Evolutionary conservation across 768 basidiomycete species (phyloP).

Genomic region (Boletus vinaceobasis): DNA sequence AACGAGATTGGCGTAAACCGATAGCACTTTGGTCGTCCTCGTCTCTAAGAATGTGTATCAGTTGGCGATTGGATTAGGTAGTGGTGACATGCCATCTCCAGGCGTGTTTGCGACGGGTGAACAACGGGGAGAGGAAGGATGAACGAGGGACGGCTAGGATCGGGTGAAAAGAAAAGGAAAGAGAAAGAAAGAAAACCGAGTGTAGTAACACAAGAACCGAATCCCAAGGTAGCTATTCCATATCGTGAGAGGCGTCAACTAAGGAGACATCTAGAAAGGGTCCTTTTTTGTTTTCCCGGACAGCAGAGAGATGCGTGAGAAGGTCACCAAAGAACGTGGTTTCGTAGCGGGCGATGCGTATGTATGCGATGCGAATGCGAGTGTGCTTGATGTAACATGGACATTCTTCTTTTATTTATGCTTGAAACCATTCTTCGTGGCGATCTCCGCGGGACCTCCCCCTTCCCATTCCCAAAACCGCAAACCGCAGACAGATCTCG

Average conservation of each 20-base stretch:
- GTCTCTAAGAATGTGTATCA: neutral
- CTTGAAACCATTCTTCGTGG: constrained; percentile 5
- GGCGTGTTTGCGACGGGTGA: neutral
- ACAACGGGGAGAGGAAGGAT: no score
- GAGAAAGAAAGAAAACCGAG: neutral
- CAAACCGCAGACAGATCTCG: neutral
- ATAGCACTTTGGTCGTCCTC: neutral
- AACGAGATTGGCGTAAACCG: no score
- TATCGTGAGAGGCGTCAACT: constrained; percentile 8
- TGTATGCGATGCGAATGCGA: constrained; percentile 6
- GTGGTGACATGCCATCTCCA: neutral
- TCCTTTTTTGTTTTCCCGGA: constrained; percentile 6
- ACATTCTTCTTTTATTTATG: neutral
- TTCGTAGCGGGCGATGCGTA: constrained; percentile 3
- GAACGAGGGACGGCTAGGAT: neutral
- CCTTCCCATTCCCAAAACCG: constrained; percentile 15
- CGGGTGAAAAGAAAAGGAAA: neutral
- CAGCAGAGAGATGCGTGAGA: constrained; percentile 8
- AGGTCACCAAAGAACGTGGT: neutral
- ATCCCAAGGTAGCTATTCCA: constrained; percentile 12
- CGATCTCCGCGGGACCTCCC: constrained; percentile 2
- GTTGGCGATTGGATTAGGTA: neutral
- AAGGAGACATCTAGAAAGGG: constrained; percentile 6
- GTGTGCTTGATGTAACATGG: constrained; percentile 1
- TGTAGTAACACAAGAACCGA: constrained; percentile 9